Conservation (phyloP, 345 rosid species). For the Cardamine chenopodiifolia region DNA sequence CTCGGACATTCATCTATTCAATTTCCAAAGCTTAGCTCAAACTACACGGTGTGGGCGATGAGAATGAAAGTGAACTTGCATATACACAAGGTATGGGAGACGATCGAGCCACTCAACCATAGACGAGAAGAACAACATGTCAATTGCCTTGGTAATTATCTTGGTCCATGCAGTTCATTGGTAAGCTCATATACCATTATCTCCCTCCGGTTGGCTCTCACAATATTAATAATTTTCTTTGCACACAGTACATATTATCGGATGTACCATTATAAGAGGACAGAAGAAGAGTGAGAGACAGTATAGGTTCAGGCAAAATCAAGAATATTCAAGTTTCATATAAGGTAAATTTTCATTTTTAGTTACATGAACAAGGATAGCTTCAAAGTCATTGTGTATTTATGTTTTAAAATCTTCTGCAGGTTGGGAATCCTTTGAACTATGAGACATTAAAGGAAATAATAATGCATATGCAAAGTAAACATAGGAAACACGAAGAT, state of each 20-base stretch:
- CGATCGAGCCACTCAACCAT: too few species aligned
- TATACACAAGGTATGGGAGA: too few species aligned
- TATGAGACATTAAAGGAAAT: conserved; percentile 72
- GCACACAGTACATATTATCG: conserved; percentile 81
- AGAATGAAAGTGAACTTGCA: too few species aligned
- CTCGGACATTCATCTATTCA: too few species aligned
- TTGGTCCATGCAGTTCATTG: conserved; percentile 92
- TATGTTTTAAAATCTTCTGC: conserved; percentile 36
- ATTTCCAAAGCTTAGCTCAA: too few species aligned
- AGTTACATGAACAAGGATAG: conserved; percentile 11
- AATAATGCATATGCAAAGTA: conserved; percentile 56
- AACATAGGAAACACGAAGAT: conserved; percentile 53
- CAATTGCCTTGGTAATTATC: conserved; percentile 93
- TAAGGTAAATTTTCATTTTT: conserved; percentile 51
- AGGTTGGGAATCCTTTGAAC: conserved; percentile 92
- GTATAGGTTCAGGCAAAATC: conserved; percentile 51
- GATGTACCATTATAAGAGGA: conserved; percentile 86
- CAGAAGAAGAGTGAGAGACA: conserved; percentile 52
- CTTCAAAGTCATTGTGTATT: conserved; percentile 9
- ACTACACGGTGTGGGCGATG: too few species aligned
- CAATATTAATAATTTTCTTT: background rate
- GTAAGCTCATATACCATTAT: conserved; percentile 47
- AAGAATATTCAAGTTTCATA: conserved; percentile 65
- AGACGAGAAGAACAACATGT: too few species aligned
- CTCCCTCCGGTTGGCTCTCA: background rate